Evolutionary conservation across 208 protist genomes (phyloP).

Genomic region (Entamoeba moshkovskii): DNA sequence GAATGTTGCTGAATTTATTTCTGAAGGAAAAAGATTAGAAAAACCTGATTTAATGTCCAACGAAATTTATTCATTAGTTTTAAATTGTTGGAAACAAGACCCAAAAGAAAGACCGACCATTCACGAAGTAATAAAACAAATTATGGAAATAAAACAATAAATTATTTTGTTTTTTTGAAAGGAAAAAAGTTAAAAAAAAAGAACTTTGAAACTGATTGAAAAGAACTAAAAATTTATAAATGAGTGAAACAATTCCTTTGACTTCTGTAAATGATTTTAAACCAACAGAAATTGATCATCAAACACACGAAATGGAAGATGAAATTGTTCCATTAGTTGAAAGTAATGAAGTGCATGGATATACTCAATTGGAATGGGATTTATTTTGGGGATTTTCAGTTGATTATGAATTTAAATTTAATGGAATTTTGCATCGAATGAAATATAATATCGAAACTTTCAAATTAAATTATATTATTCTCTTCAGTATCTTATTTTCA

Average conservation of each 20-base stretch:
- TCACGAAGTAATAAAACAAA: background rate
- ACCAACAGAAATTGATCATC: background rate
- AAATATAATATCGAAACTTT: background rate
- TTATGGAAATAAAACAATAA: background rate
- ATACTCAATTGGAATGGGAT: background rate
- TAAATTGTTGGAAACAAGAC: background rate
- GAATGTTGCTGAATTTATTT: background rate
- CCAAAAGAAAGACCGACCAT: background rate
- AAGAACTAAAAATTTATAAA: background rate
- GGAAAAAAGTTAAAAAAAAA: background rate
- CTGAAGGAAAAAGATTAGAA: background rate
- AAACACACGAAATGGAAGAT: background rate
- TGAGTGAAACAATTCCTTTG: background rate
- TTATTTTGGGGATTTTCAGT: background rate
- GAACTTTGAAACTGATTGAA: background rate
- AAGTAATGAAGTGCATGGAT: background rate
- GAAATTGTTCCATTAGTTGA: background rate
- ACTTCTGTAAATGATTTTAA: background rate
- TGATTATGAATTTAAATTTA: background rate
- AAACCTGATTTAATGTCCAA: background rate
- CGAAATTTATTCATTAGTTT: background rate
- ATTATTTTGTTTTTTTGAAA: too few relatives aligned
- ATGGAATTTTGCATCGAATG: background rate
- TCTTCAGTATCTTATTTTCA: background rate
- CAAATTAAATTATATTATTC: background rate